These are phyloP conservation scores for Hortaea sp. DNA, from an alignment of 2,329 filamentous ascomycete species.

Conservation along the genomic window DNA sequence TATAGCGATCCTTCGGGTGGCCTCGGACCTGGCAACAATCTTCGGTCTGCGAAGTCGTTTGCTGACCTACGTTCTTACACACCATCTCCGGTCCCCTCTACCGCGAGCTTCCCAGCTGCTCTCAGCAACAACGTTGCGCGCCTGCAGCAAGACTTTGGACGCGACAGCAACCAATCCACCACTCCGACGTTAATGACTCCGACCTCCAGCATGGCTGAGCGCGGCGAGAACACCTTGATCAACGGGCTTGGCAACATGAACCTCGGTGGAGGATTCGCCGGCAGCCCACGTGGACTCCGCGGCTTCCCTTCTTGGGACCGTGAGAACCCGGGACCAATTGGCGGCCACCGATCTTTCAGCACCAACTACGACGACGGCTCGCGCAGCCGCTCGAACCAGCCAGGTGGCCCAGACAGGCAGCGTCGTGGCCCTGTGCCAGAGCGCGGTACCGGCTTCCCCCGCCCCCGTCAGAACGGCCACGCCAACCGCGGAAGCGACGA, in stretches of 20 bases:
- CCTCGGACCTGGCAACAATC: conserved; percentile 61
- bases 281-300: conserved; percentile 49
- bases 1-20: conserved; percentile 63
- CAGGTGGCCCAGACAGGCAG: conserved; percentile 46
- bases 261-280: conserved; percentile 42
- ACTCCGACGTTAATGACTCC: conserved; percentile 56
- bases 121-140: conserved; percentile 54
- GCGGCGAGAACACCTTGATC: conserved; percentile 40
- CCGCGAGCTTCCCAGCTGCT: conserved; percentile 71
- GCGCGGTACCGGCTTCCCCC: conserved; percentile 47
- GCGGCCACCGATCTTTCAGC: conserved; percentile 54
- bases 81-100: conserved; percentile 82
- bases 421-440: conserved; percentile 52
- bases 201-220: conserved; percentile 29
- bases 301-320: conserved; percentile 53
- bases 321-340: conserved; percentile 50
- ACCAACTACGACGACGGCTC: conserved; percentile 47
- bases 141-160: conserved; percentile 47
- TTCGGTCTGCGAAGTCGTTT: conserved; percentile 91
- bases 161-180: conserved; percentile 48
- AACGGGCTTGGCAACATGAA: conserved; percentile 54
- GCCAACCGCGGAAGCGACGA: conserved; percentile 54
- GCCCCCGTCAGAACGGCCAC: conserved; percentile 51
- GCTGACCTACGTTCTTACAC: conserved; percentile 92
- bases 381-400: conserved; percentile 34